A percentile compares a stretch with the other conserved stretches of the same genome.
These are phyloP conservation scores for Debaryomyces sp. DNA, from an alignment of 1,139 yeast species.

Conservation along the genomic window DNA sequence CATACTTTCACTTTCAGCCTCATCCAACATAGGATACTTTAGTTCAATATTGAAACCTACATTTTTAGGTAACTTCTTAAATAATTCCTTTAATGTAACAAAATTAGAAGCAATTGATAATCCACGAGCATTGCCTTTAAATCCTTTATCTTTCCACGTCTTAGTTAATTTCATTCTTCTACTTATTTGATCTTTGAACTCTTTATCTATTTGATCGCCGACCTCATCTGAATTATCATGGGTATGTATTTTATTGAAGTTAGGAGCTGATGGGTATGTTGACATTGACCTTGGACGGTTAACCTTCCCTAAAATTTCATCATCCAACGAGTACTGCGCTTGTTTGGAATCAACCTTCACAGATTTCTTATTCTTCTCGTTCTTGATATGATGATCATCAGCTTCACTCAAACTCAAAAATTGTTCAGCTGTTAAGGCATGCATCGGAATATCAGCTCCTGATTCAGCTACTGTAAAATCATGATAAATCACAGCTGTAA, in stretches of 20 bases:
- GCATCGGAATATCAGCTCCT: constrained; percentile 97
- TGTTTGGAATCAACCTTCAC: constrained; percentile 10
- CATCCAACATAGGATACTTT: constrained; percentile 95
- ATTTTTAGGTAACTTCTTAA: constrained; percentile 74
- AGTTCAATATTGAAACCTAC: constrained; percentile 96
- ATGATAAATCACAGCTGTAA: constrained; percentile 90
- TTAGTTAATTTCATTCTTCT: constrained; percentile 84
- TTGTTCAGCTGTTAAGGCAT: constrained; percentile 85
- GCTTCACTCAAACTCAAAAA: constrained; percentile 65
- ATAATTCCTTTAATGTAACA: constrained; percentile 84
- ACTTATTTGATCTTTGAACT: constrained; percentile 42
- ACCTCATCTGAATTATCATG: constrained; percentile 18
- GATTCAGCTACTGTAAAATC: constrained; percentile 95
- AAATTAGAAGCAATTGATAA: constrained; percentile 88
- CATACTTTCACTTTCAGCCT: constrained; percentile 86
- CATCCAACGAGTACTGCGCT: constrained; percentile 37
- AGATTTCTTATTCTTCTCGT: constrained; percentile 15
- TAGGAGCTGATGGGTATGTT: constrained; percentile 38
- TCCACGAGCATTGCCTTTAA: constrained; percentile 91
- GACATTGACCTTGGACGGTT: constrained; percentile 46
- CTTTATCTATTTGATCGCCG: constrained; percentile 42
- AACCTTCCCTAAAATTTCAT: constrained; percentile 35
- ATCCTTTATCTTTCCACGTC: constrained; percentile 84
- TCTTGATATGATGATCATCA: constrained; percentile 15
- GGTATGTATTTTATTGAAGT: constrained; percentile 9